Base-by-base conservation (phyloP, 192 early-diverging fungal species). In the Backusella circina region DNA sequence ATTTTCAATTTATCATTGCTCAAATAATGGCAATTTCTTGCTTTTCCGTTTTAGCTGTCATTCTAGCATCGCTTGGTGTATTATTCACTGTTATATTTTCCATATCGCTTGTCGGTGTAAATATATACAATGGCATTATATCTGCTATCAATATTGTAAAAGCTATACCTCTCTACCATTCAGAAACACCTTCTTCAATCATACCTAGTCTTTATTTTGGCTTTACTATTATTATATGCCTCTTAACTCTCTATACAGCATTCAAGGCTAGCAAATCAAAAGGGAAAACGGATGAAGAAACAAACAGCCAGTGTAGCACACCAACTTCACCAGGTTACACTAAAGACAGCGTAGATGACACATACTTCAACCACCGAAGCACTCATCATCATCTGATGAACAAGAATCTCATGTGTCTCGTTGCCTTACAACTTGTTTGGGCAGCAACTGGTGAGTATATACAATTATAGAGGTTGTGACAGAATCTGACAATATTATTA, bases 261-360 rank as follows among this genome's bases (percentile, higher is more conserved):
- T 61, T 61, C 54, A 61, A 61, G 23, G 54, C 23, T 28, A 12
- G 23, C 28, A 61, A 61, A 28, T 61, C 54, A 61, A 61, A 28
- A 61, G 54, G 54, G 54, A 61, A 61, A 61, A 61, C 54, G 54
- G 54, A 61, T 30, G 54, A 61, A 28, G 54, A 28, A 28, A 28
- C 54, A 12, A 28, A 23, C 28, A 28, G 54, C 54, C 23, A 61
- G 54, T 61, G 54, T 61, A 61, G 54, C 23, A 61, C 54, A 61
- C 54, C 54, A 26, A 61, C 54, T 61, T 61, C 54, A 61, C 54
- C 54, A 61, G 23, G 54, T 61, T 61, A 61, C 54, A 61, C 54
- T 61, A 61, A 61, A 28, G 8, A 61, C 54, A 61, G 23, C 54
- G 54, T 26, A 61, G 54, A 61, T 61, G 9, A 61, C 23, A 61